phyloP scores from a whole-genome alignment of 2,329 filamentous ascomycete species.

The Coniochaeta prunicola region DNA sequence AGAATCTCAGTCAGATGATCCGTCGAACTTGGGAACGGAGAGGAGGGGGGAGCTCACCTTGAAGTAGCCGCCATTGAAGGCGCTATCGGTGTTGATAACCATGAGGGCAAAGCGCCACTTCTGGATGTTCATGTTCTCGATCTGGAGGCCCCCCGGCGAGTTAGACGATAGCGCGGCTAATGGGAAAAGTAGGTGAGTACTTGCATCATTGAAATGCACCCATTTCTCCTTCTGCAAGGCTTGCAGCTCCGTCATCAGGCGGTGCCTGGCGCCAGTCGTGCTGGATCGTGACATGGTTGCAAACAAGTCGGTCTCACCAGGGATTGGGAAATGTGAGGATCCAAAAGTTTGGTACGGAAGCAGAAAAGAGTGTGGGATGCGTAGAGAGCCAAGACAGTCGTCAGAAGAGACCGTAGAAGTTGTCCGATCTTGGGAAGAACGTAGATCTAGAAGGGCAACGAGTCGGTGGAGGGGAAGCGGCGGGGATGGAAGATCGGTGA shows the following conservation, averaged over 20 bases:
- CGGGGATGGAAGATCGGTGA: too few relatives aligned
- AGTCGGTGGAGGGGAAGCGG: too few relatives aligned
- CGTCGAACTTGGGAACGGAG: neutral
- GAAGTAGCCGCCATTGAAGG: constrained; percentile 90
- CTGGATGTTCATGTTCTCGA: constrained; percentile 66
- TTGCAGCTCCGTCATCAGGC: constrained; percentile 85
- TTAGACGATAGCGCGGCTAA: neutral
- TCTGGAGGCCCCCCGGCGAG: neutral
- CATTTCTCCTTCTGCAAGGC: constrained; percentile 82
- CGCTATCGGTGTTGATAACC: constrained; percentile 85
- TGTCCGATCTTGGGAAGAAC: too few relatives aligned
- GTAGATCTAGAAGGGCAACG: too few relatives aligned
- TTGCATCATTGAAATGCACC: constrained; percentile 74
- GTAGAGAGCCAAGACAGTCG: neutral
- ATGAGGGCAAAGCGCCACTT: constrained; percentile 84
- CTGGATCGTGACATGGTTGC: neutral
- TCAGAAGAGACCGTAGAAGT: too few relatives aligned
- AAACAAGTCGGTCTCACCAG: neutral
- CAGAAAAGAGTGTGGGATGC: neutral
- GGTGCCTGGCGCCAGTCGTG: constrained; percentile 55
- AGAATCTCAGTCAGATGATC: neutral
- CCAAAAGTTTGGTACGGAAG: too few relatives aligned
- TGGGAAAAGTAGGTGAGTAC: constrained; percentile 15
- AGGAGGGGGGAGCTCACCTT: constrained; percentile 38
- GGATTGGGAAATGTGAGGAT: neutral